Evolutionary conservation across 202 grass and related monocot genomes (phyloP).

Genomic region (Eragrostis tef): DNA sequence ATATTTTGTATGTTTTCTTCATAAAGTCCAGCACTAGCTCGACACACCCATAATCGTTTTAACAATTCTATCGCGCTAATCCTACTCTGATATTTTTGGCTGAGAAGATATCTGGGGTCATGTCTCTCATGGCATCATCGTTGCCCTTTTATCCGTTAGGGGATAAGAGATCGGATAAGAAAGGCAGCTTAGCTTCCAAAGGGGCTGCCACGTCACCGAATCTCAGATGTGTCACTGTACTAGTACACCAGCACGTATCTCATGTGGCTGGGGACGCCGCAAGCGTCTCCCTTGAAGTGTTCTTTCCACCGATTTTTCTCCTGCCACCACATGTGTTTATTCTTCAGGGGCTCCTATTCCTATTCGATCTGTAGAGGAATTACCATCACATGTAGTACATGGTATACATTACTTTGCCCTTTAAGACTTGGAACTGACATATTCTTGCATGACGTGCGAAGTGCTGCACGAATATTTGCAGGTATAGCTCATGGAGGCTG

Average conservation of each 20-base stretch:
- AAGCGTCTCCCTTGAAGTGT: neutral
- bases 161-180: slow-evolving; percentile 44
- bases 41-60: no score
- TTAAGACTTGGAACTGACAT: no score
- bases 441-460: neutral
- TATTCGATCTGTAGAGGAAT: neutral
- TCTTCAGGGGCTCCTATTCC: neutral
- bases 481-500: neutral
- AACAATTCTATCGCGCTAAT: neutral
- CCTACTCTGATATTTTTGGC: neutral
- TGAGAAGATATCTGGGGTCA: neutral
- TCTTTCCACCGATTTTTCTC: neutral
- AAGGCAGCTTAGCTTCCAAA: neutral
- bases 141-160: neutral
- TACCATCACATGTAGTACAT: neutral
- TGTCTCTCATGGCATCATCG: neutral
- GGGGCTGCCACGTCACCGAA: slow-evolving; percentile 41
- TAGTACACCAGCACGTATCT: neutral
- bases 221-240: neutral
- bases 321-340: no score
- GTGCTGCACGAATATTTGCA: neutral
- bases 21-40: neutral
- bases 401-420: no score
- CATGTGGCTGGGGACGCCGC: slow-evolving; percentile 7
- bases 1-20: neutral